Evolutionary conservation across 495 filamentous ascomycete species (phyloP), one percentile per base, ranked within the genome.

Genomic region (Talaromyces thailandensis): DNA sequence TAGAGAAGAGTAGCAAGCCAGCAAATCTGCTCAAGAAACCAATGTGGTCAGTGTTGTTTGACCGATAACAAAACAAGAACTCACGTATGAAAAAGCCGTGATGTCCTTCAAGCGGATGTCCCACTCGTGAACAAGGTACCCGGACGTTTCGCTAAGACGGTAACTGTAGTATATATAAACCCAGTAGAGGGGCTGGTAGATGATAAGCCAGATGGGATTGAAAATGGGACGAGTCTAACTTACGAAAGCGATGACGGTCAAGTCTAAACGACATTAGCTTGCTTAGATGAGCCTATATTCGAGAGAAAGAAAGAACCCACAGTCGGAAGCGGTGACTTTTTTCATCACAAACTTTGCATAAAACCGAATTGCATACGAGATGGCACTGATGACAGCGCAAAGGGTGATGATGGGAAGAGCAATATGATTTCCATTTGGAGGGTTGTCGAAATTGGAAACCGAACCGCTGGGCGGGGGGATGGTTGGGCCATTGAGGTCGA

Each of bases 381-480:
- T 28, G 3, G 65, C 64, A 25, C 63, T 58, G n/a, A 71, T 53
- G 16, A 64, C 29, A 26, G 65, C 62, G 32, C 62, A 66, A 2
- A 57, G 25, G 11, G 60, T 58, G 48, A 62, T 52, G 12, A 74
- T 63, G 35, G 59, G 66, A 61, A 66, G 68, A 4, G 68, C 69
- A 6, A 69, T 52, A 9, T 26, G 61, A 45, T 73, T 75, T 3
- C 57, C 29, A 58, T 69, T 73, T 3, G 71, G 65, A n/a, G 73
- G 71, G 52, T 72, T 67, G 29, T 70, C 67, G 29, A 75, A 65
- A 45, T 73, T 67, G 25, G 62, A 68, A 37, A 66, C 68, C 23
- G 60, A 62, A 7, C 48, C 40, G 35, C 32, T 63, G 26, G 64
- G 71, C 23, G 35, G 56, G 59, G 21, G 9, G 37, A 68, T 26